Evolutionary conservation across 2,329 filamentous ascomycete genomes (phyloP), one percentile per base, ranked within the genome.

Genomic region (Ophiostoma angusticollis): DNA sequence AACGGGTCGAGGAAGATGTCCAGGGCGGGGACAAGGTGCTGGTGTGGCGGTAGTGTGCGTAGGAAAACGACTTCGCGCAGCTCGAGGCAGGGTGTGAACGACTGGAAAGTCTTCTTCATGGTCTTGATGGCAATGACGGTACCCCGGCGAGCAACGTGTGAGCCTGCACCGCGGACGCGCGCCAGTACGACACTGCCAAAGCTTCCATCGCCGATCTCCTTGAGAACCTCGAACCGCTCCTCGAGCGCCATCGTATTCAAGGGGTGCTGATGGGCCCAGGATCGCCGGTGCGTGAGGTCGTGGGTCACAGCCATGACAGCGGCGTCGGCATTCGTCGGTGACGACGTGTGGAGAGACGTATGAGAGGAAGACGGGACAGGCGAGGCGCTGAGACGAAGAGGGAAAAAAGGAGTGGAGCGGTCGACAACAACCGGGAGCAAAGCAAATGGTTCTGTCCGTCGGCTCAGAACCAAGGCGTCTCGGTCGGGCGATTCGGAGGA

Each of bases 51-150:
- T 13, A 98, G 68, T 9, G 86, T 89, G 54, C 85, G 80, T 33
- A 98, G 68, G 62, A 98, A 98, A 57, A 98, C 91, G 48, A 98
- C 91, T 60, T 98, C 91, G 45, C 91, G 80, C 39, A 98, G 74
- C 60, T 98, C 91, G 47, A 95, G 64, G 58, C 91, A 98, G 37
- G 86, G 82, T 13, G 74, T 66, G 55, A 95, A 86, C 2, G 84
- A 93, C 52, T 96, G 87, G 53, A 96, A 98, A 0, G 82, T 87
- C 74, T 98, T 98, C 72, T 98, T 98, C 91, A 98, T 98, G 6
- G 91, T 96, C 65, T 98, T 98, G 64, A 98, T 95, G 31, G 91
- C 91, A 53, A 98, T 83, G 68, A 96, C 75, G 42, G 87, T 94
- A 50, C 89, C 89, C 58, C 87, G 74, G 50, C 86, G 81, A 53